These are phyloP conservation scores for Lecanosticta acicola DNA, from an alignment of 2,329 filamentous ascomycete genomes.

Conservation along the genomic window DNA sequence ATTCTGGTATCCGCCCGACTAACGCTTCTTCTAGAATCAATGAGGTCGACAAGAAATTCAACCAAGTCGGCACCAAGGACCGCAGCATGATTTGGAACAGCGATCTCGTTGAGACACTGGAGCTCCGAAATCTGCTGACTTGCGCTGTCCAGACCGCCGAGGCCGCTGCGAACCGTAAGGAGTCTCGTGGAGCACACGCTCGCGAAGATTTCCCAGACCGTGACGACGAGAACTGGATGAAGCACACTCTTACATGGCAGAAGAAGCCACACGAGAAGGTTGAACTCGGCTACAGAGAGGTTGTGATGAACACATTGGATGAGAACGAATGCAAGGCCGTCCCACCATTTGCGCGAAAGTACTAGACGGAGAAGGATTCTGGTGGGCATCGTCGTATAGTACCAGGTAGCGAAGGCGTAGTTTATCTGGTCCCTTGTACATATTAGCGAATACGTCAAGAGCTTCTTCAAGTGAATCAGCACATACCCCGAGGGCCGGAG, in stretches of 20 bases:
- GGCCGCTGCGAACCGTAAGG: constrained; percentile 87
- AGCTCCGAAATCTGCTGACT: constrained; percentile 89
- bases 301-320: constrained; percentile 78
- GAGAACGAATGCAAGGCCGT: constrained; percentile 95
- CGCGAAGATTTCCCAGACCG: constrained; percentile 94
- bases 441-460: constrained; percentile 8
- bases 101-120: constrained; percentile 91
- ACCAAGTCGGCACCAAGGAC: constrained; percentile 89
- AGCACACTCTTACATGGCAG: constrained; percentile 96
- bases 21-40: constrained; percentile 51
- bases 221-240: constrained; percentile 97
- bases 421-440: constrained; percentile 14
- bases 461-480: neutral
- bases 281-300: constrained; percentile 78
- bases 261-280: constrained; percentile 83
- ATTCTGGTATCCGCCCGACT: constrained; percentile 7
- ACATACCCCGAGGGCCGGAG: neutral
- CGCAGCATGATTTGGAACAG: constrained; percentile 99
- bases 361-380: constrained; percentile 49
- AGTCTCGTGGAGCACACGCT: constrained; percentile 94
- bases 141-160: constrained; percentile 93
- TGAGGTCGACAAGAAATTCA: constrained; percentile 74
- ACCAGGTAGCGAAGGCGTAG: constrained; percentile 16
- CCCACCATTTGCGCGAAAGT: constrained; percentile 91
- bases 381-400: constrained; percentile 10